Evolutionary conservation across 768 basidiomycete species (phyloP).

Genomic region (Kwoniella europaea): DNA sequence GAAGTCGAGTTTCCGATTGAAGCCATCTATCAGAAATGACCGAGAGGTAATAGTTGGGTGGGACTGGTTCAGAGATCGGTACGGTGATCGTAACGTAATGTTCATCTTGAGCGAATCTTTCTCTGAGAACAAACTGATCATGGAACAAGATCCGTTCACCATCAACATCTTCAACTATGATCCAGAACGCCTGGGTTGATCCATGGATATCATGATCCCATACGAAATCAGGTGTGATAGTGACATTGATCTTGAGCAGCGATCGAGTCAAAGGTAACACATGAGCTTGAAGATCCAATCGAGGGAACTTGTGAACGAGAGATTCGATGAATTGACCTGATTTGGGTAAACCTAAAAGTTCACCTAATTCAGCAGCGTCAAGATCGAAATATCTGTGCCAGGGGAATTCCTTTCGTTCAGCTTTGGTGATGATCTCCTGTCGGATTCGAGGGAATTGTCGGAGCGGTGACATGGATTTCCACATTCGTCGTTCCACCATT

Average conservation of each 20-base stretch:
- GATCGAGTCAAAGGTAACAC: constrained; percentile 96
- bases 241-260: constrained; percentile 86
- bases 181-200: constrained; percentile 83
- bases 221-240: constrained; percentile 94
- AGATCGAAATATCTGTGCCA: constrained; percentile 98
- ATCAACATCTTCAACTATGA: constrained; percentile 95
- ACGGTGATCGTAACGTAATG: constrained; percentile 94
- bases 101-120: constrained; percentile 89
- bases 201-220: constrained; percentile 98
- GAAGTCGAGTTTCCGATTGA: constrained; percentile 89
- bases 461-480: constrained; percentile 96
- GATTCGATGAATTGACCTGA: constrained; percentile 90
- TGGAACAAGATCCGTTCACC: constrained; percentile 96
- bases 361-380: constrained; percentile 81
- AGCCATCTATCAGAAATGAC: constrained; percentile 94
- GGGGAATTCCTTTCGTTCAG: constrained; percentile 97
- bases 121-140: constrained; percentile 87
- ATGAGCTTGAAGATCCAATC: constrained; percentile 91
- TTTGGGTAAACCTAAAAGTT: constrained; percentile 90
- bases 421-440: constrained; percentile 77
- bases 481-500: constrained; percentile 82
- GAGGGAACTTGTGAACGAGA: constrained; percentile 94
- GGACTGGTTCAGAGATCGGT: constrained; percentile 95
- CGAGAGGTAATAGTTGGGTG: constrained; percentile 97
- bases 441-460: constrained; percentile 79